phyloP scores from a whole-genome alignment of 306 rosid genomes.

The Trichosanthes cucumerina region DNA sequence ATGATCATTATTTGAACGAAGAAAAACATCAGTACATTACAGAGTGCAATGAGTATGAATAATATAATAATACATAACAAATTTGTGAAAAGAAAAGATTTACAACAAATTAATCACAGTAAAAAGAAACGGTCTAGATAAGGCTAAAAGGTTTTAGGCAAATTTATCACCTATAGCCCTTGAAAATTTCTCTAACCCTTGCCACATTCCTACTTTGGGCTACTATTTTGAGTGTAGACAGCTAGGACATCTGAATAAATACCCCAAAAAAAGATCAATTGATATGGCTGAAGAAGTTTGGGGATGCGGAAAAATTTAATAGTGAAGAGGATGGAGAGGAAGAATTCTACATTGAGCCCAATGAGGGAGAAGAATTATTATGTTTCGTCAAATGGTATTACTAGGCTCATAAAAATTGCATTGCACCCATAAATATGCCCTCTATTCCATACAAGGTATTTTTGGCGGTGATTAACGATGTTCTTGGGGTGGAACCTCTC shows the following conservation, averaged over 20 bases:
- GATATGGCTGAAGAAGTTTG: neutral
- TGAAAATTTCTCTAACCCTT: neutral
- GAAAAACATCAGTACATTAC: neutral
- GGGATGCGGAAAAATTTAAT: neutral
- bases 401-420: neutral
- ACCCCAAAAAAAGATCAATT: neutral
- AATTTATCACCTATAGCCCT: neutral
- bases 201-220: neutral
- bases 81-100: conserved; percentile 1
- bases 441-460: neutral
- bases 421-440: neutral
- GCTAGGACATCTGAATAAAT: neutral
- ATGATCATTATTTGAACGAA: neutral
- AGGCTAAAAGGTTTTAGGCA: neutral
- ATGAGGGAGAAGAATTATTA: neutral
- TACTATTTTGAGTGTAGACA: neutral
- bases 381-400: neutral
- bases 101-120: neutral
- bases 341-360: neutral
- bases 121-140: neutral
- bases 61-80: neutral
- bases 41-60: conserved; percentile 2
- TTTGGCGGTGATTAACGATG: no score
- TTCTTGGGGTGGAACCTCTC: no score
- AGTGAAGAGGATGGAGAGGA: neutral